Percentiles rank a stretch among this genome's conserved stretches.
phyloP scores from a whole-genome alignment of 352 stramenopile species.

The Elongisporangium anandrum region DNA sequence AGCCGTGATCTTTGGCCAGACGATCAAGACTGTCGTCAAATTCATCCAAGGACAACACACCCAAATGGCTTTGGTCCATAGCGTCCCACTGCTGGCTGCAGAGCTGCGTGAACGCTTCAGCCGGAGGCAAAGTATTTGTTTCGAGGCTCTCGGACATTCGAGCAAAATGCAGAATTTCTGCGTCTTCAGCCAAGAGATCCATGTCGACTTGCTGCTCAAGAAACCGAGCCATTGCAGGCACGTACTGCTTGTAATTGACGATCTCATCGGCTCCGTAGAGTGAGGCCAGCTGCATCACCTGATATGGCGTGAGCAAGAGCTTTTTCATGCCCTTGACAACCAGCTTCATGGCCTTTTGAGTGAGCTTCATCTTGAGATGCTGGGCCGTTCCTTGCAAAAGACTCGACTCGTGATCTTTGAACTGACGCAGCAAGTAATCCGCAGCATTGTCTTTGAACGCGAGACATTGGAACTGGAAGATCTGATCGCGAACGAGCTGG shows the following conservation, averaged over 20 bases:
- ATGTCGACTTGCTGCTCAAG: conserved; percentile 31
- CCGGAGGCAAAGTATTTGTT: conserved; percentile 1
- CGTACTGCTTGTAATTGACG: conserved; percentile 39
- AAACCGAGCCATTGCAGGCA: conserved; percentile 20
- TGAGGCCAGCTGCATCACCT: conserved; percentile 34
- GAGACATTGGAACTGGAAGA: conserved; percentile 59
- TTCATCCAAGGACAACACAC: conserved; percentile 29
- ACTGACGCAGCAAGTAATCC: conserved; percentile 44
- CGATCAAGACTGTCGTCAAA: conserved; percentile 26
- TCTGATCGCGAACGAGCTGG: conserved; percentile 35
- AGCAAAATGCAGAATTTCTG: conserved; percentile 12
- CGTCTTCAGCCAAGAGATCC: conserved; percentile 17
- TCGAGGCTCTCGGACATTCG: not conserved
- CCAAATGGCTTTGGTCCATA: conserved; percentile 22
- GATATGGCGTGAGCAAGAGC: conserved; percentile 42
- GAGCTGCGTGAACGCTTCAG: conserved; percentile 18
- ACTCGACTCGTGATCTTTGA: conserved; percentile 42
- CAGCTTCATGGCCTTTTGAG: conserved; percentile 32
- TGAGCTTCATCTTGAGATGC: conserved; percentile 45
- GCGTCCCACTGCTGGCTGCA: conserved; percentile 31
- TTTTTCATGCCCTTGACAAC: conserved; percentile 50
- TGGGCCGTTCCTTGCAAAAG: conserved; percentile 36
- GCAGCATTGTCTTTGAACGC: conserved; percentile 34
- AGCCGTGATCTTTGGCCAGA: conserved; percentile 13
- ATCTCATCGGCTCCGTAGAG: conserved; percentile 28